Conservation (phyloP, 1,139 yeast genomes). For the Magnusiomyces paraingens region DNA sequence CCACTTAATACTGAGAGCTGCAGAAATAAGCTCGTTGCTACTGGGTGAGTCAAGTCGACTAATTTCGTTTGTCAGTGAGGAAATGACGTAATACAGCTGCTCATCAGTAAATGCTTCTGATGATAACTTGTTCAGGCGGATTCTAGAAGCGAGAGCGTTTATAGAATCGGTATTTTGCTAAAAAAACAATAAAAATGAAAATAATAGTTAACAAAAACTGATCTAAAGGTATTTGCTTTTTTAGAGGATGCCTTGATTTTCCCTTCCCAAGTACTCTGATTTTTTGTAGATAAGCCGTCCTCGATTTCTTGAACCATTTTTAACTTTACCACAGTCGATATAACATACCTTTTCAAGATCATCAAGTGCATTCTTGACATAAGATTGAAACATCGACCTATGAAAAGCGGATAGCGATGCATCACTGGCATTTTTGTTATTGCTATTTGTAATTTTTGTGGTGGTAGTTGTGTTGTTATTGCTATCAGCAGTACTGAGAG, state of each 20-base stretch:
- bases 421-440: not conserved
- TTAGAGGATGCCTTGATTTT: no score
- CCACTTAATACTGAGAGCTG: constrained; percentile 57
- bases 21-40: constrained; percentile 41
- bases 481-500: no score
- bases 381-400: constrained; percentile 47
- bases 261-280: no score
- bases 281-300: no score
- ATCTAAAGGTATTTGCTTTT: no score
- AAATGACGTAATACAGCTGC: constrained; percentile 42
- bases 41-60: constrained; percentile 44
- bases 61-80: constrained; percentile 45
- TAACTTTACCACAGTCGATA: not conserved
- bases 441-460: no score
- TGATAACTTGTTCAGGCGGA: constrained; percentile 37
- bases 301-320: no score
- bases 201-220: not conserved
- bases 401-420: constrained; percentile 3
- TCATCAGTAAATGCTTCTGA: constrained; percentile 39
- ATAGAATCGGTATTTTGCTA: constrained; percentile 39
- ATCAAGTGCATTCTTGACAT: constrained; percentile 62
- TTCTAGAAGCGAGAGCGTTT: constrained; percentile 41
- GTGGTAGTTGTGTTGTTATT: not conserved
- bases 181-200: constrained; percentile 18
- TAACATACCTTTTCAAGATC: constrained; percentile 53